Evolutionary conservation across 2,329 filamentous ascomycete species (phyloP), one percentile per base, ranked within the genome.

Genomic region (Penicillium sp.): DNA sequence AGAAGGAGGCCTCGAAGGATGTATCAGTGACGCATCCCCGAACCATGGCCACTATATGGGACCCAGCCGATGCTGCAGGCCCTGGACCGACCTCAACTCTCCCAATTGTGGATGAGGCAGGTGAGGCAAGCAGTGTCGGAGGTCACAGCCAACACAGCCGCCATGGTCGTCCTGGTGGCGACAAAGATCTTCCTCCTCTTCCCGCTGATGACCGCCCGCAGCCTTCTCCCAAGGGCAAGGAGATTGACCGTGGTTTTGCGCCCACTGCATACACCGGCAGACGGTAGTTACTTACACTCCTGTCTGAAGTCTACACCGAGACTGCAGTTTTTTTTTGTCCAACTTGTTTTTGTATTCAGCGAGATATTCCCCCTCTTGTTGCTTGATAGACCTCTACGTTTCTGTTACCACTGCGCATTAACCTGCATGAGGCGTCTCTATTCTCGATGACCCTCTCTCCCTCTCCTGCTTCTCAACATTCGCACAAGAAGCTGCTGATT

Each of bases 51-150:
- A 78, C 68, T 41, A 72, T 71, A 48, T 74, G 68, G 58, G 84
- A 71, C 64, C 75, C 68, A 14, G 74, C 69, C 55, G 71, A 82
- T 52, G 60, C 79, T 61, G 55, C 60, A 59, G 56, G 74, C 66
- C 71, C 74, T 10, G 63, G 71, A 9, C 59, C 58, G 16, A 70
- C 74, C 9, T 72, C 72, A 20, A 79, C 74, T 1, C 68, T 96
- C 2, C 90, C 90, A 0, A 82, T 95, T 7, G 88, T 96, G 5
- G 85, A 95, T 51, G 90, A 96, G 65, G 83, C 80, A n/a, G 84
- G 80, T 4, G 90, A 95, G 62, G 81, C 73, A 7, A 77, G 74
- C 6, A 85, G 82, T 42, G 74, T 79, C 15, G 78, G 79, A 1
- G 76, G 73, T 18, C 73, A 74, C 37, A 78, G 76, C 54, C 72